Conservation (phyloP, 495 filamentous ascomycete genomes). For the Extremus antarcticus region DNA sequence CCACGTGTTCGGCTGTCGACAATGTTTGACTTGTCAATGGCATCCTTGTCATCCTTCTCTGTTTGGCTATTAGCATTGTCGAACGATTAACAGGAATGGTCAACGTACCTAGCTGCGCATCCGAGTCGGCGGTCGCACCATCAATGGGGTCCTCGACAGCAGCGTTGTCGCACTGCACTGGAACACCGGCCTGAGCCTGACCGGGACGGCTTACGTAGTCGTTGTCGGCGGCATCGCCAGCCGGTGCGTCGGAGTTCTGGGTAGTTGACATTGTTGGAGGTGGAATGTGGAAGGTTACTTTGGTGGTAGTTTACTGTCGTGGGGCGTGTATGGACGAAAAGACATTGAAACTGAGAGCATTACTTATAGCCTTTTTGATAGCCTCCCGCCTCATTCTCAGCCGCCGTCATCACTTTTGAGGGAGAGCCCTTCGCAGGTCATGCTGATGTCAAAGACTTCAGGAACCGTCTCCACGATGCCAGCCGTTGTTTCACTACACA, state of each 20-base stretch:
- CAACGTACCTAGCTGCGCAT: slow-evolving; percentile 41
- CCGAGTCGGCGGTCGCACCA: slow-evolving; percentile 39
- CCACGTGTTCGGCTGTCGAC: slow-evolving; percentile 37
- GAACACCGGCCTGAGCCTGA: slow-evolving; percentile 36
- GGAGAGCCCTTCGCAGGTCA: too few relatives aligned
- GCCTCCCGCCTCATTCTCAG: too few relatives aligned
- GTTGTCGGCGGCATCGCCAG: slow-evolving; percentile 24
- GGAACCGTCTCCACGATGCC: background rate
- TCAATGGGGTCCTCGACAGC: slow-evolving; percentile 42
- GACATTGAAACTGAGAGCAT: too few relatives aligned
- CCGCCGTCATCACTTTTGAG: background rate
- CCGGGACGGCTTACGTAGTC: slow-evolving; percentile 35
- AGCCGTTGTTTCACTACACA: background rate
- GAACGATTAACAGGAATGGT: too few relatives aligned
- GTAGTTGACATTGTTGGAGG: background rate
- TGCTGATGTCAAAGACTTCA: background rate
- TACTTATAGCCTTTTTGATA: too few relatives aligned
- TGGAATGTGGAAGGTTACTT: background rate
- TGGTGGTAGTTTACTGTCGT: background rate
- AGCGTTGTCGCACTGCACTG: slow-evolving; percentile 42
- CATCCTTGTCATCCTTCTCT: slow-evolving; percentile 44
- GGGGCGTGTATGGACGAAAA: too few relatives aligned
- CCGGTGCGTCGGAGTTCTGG: background rate
- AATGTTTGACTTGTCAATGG: slow-evolving; percentile 43
- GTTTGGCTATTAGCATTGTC: background rate